phyloP scores from a whole-genome alignment of 805 yeast species.

The Trichomonascus vanleenenianus region DNA sequence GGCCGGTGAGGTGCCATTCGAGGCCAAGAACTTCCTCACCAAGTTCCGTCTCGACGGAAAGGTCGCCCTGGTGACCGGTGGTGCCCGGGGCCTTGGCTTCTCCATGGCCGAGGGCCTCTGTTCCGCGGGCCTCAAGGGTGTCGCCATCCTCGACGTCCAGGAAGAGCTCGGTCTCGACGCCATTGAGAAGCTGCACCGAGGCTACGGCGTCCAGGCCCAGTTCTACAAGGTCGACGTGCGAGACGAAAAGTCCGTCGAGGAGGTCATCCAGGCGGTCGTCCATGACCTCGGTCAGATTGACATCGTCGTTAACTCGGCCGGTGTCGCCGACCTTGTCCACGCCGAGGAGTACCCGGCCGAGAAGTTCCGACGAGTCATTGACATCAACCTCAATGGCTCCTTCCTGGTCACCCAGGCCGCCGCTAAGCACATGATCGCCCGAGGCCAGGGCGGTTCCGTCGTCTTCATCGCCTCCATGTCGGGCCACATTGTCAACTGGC shows the following conservation, averaged over 20 bases:
- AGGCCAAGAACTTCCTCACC: constrained; percentile 31
- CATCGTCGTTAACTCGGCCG: constrained; percentile 55
- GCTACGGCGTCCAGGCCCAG: constrained; percentile 50
- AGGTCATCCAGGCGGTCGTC: constrained; percentile 44
- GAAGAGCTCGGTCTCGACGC: constrained; percentile 56
- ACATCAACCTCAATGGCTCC: constrained; percentile 60
- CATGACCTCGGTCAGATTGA: constrained; percentile 49
- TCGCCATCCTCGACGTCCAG: constrained; percentile 47
- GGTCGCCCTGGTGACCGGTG: constrained; percentile 59
- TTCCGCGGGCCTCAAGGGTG: constrained; percentile 46
- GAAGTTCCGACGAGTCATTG: constrained; percentile 56
- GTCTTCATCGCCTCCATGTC: constrained; percentile 66
- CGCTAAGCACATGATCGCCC: constrained; percentile 56
- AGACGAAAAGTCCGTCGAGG: constrained; percentile 41
- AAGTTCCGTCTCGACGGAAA: constrained; percentile 54
- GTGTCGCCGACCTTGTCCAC: constrained; percentile 60
- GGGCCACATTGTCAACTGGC: constrained; percentile 63
- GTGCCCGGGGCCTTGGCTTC: constrained; percentile 59
- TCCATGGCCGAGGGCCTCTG: constrained; percentile 55
- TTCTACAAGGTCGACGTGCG: constrained; percentile 60
- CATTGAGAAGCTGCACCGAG: constrained; percentile 44
- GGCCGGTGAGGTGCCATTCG: constrained; percentile 26
- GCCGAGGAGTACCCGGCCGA: constrained; percentile 61
- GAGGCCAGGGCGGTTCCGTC: constrained; percentile 47
- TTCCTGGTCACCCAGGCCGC: constrained; percentile 60